Conservation (phyloP, 345 rosid species). For the Boechera stricta region DNA sequence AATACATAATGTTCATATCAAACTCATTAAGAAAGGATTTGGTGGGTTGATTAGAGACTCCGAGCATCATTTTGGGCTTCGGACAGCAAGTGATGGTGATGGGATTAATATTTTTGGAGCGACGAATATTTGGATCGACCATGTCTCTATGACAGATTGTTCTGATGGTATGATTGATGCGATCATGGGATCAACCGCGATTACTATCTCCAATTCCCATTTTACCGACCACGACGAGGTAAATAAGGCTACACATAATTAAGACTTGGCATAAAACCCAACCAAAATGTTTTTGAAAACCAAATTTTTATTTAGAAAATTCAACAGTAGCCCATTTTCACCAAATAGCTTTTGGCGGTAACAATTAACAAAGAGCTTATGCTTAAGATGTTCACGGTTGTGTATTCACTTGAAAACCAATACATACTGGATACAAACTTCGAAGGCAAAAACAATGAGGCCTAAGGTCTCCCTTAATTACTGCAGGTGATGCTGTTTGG, state of each 20-base stretch:
- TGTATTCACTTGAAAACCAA: background rate
- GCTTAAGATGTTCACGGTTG: background rate
- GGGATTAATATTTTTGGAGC: conserved; percentile 65
- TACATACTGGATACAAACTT: background rate
- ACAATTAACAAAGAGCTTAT: too few species aligned
- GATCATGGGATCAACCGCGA: conserved; percentile 62
- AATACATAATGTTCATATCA: conserved; percentile 68
- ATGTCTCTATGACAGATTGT: conserved; percentile 65
- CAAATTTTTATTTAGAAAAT: background rate
- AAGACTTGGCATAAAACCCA: background rate
- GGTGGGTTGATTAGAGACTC: conserved; percentile 82
- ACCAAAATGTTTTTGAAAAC: background rate
- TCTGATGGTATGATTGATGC: conserved; percentile 66
- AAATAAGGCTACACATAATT: conserved; percentile 7
- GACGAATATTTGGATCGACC: conserved; percentile 70
- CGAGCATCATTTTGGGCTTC: conserved; percentile 55
- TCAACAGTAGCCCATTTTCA: too few species aligned
- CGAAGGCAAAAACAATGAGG: background rate
- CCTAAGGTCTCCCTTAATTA: background rate
- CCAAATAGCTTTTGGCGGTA: too few species aligned
- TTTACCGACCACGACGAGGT: conserved; percentile 72
- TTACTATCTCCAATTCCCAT: conserved; percentile 73
- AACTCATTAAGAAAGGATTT: conserved; percentile 35
- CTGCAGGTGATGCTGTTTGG: conserved; percentile 78
- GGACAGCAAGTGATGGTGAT: conserved; percentile 71